Conservation (phyloP, 1,284 basidiomycete genomes). For the Ustilago cynodontis region DNA sequence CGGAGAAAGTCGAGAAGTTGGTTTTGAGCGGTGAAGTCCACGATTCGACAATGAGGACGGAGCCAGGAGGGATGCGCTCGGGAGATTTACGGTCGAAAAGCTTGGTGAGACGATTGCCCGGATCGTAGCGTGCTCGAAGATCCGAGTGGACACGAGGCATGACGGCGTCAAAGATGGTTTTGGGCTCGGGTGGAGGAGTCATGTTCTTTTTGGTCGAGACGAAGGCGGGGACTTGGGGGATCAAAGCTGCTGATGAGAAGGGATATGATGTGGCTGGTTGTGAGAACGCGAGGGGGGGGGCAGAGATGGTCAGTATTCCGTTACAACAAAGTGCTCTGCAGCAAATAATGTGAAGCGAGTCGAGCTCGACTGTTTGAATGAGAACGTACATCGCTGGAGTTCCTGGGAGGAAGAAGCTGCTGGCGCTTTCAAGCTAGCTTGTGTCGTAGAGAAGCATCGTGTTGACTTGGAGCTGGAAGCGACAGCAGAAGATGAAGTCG, state of each 20-base stretch:
- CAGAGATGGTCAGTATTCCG: neutral
- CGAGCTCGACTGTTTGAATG: neutral
- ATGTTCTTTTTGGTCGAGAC: slow-evolving; percentile 40
- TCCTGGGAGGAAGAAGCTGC: neutral
- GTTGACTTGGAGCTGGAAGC: slow-evolving; percentile 12
- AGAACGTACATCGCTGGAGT: slow-evolving; percentile 35
- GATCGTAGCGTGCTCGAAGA: slow-evolving; percentile 61
- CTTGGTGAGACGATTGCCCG: slow-evolving; percentile 56
- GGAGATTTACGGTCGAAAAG: slow-evolving; percentile 63
- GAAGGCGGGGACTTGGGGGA: slow-evolving; percentile 37
- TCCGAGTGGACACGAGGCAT: slow-evolving; percentile 61
- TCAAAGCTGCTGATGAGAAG: slow-evolving; percentile 55
- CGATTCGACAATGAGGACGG: slow-evolving; percentile 66
- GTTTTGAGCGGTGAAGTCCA: slow-evolving; percentile 60
- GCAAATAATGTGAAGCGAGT: neutral
- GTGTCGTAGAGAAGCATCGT: slow-evolving; percentile 44
- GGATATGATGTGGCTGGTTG: slow-evolving; percentile 43
- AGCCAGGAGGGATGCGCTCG: slow-evolving; percentile 62
- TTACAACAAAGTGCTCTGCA: no score
- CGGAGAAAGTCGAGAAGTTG: slow-evolving; percentile 63
- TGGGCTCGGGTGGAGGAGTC: slow-evolving; percentile 49
- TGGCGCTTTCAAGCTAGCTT: slow-evolving; percentile 8
- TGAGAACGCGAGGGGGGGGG: neutral
- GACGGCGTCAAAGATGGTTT: slow-evolving; percentile 50
- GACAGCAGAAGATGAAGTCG: slow-evolving; percentile 18